These are phyloP conservation scores for Tetrahymena borealis DNA, from an alignment of 73 alveolate species.

Conservation along the genomic window DNA sequence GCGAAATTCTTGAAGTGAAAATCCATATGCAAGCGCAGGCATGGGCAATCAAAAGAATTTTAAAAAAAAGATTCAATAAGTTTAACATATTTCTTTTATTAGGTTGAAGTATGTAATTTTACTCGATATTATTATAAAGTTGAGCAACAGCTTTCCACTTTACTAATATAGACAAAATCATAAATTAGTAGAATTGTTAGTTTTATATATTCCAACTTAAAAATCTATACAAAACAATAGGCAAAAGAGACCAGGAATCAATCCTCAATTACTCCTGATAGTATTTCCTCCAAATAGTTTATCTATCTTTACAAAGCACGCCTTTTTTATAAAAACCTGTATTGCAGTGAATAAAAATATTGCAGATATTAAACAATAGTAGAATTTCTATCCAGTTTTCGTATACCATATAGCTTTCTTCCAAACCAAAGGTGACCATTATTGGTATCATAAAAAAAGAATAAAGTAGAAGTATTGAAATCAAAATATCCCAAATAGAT, in stretches of 20 bases:
- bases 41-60: constrained; percentile 20
- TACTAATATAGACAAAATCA: background rate
- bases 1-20: background rate
- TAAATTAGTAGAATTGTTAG: background rate
- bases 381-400: background rate
- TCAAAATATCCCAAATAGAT: background rate
- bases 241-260: background rate
- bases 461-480: background rate
- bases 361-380: background rate
- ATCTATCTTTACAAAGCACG: background rate
- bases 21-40: constrained; percentile 42
- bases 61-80: constrained; percentile 1
- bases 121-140: background rate
- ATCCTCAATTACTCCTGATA: background rate
- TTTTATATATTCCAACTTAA: background rate
- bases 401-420: background rate
- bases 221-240: background rate
- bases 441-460: background rate
- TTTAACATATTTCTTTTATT: background rate
- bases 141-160: background rate
- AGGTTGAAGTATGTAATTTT: background rate
- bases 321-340: constrained; percentile 28
- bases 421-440: background rate
- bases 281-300: background rate
- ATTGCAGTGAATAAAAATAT: background rate